Base-by-base conservation (phyloP, 441 rosid species). In the Aquilaria agallochum region DNA sequence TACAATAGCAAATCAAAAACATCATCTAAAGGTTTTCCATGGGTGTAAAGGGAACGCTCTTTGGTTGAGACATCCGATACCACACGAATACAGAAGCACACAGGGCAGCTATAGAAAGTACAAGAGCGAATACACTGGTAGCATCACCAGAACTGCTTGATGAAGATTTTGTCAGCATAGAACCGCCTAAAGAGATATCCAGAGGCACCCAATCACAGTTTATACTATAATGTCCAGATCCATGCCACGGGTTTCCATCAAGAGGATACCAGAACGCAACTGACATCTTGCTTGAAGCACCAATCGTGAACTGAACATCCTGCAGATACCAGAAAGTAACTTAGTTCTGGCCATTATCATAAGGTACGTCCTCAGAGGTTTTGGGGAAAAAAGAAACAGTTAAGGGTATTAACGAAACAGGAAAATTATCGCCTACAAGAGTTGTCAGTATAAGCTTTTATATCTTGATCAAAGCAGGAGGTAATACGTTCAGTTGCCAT, bases 241-340 rank as follows among this genome's bases (percentile, higher is more conserved):
- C 90, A 32, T 83, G 87, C 99, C 99, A 89, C n/a, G 90, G 77
- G 33, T 78, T 86, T 70, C 85, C 83, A 10, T 82, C 86, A 33
- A 75, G 82, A 11, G 98, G 97, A 75, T 92, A 95, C 99, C 99
- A 92, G 81, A 89, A 89, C 69, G 95, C 97, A 52, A 75, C 95
- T 3, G 97, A 76, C 88, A 92, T 83, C 75, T 87, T 88, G 80
- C 87, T 80, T 0, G 83, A 59, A 62, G 78, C 78, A 1, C 94
- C 92, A 9, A 89, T 79, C 11, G 79, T 86, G 76, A 95, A 89
- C 83, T 91, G 97, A 59, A 73, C 86, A 68, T 92, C 97, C 98
- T 95, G 96, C 71, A 72, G 45, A 60, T 1, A 49, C 11, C 44
- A 34, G 55, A 64, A 44, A 56, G 44, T 33, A 33, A 53, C 31